Base-by-base conservation (phyloP, 108 stramenopile genomes). In the Aurantiochytrium sp. region DNA sequence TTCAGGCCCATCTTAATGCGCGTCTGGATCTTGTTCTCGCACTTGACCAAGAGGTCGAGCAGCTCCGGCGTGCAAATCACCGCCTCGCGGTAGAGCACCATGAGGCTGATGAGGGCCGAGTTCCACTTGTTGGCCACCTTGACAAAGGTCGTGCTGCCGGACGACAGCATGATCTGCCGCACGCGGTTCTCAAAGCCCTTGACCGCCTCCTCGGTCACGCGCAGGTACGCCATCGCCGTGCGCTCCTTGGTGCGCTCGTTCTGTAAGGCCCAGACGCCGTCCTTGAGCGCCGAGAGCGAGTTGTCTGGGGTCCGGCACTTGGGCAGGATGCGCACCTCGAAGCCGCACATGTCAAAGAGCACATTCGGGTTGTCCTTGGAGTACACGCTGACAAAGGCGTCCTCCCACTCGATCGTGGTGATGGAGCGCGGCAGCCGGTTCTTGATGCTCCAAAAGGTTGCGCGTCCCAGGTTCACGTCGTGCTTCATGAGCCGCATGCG, bases 111-210 rank as follows among this genome's bases (percentile, higher is more conserved):
- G 86, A 97, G 88, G 8, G 96, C 96, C 27, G 97, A 96, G 90
- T 98, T 98, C 98, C 98, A 99, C 91, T 99, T 99, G 92, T 99
- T 99, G n/a, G 98, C 98, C 88, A 99, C 97, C 93, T 99, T 99
- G 24, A 98, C 98, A 91, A 99, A 99, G 17, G 98, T 99, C 24
- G 98, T 98, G 41, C 96, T 96, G 50, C 97, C 98, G 88, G 96
- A 97, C 81, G 97, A 97, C 98, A 99, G 97, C 55, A 99, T 92
- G 86, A 99, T 94, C 92, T 99, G 97, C 81, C 98, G 95, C 88
- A 99, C 96, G 34, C 98, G 93, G 91, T 99, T 99, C 91, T 99
- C 98, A 88, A 99, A 99, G 37, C 94, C 93, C 86, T 94, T 93
- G 37, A 98, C 94, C 12, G 97, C 95, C 68, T 93, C 94, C 86